These are phyloP conservation scores for Babesia ovis DNA, from an alignment of 169 alveolate species.

Conservation along the genomic window DNA sequence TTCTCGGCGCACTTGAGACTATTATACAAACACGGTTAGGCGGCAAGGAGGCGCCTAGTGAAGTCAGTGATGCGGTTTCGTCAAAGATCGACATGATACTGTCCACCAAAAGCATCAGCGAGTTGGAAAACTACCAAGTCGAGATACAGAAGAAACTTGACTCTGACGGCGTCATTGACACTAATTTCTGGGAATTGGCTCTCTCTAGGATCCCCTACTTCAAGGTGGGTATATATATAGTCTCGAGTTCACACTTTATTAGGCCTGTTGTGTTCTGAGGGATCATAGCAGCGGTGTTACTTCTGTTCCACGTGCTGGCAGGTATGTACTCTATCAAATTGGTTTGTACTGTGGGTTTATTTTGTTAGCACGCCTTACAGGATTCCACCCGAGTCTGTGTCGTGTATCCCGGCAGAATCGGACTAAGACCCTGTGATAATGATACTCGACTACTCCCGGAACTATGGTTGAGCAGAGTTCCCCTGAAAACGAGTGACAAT, in stretches of 20 bases:
- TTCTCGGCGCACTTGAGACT: conserved; percentile 14
- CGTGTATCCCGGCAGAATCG: conserved; percentile 35
- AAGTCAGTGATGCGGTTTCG: conserved; percentile 37
- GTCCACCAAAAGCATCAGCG: conserved; percentile 39
- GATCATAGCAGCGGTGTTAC: conserved; percentile 3
- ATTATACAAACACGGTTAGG: conserved; percentile 18
- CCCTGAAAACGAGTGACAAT: conserved; percentile 41
- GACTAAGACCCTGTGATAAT: conserved; percentile 70
- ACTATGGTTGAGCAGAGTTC: conserved; percentile 5
- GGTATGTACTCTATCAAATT: neutral
- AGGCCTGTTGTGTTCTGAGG: conserved; percentile 40
- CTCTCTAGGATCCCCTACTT: conserved; percentile 72
- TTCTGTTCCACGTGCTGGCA: neutral
- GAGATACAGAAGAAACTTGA: conserved; percentile 73
- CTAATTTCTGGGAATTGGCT: conserved; percentile 79
- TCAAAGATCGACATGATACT: conserved; percentile 54
- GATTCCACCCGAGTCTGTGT: conserved; percentile 67
- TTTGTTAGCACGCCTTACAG: conserved; percentile 24
- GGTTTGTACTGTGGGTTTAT: neutral
- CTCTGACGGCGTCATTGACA: conserved; percentile 64
- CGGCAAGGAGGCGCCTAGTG: conserved; percentile 5
- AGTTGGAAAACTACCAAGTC: conserved; percentile 68
- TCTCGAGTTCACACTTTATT: neutral
- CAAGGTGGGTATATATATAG: conserved; percentile 48
- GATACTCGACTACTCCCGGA: conserved; percentile 45